These are phyloP conservation scores for Penicillium digitatum DNA, from an alignment of 2,329 filamentous ascomycete species.

Conservation along the genomic window DNA sequence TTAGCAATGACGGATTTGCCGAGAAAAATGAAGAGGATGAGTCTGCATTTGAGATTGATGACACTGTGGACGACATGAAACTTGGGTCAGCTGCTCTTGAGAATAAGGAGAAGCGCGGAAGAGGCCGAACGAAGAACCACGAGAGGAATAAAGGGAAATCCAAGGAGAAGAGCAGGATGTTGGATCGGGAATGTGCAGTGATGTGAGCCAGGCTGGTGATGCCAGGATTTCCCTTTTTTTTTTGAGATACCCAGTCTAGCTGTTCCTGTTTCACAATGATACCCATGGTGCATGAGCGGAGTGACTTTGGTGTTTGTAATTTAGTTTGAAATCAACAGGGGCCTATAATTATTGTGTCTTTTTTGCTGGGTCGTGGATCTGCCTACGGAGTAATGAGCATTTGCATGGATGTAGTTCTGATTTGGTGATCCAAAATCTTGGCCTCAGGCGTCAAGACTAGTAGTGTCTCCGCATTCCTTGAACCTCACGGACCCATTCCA, in stretches of 20 bases:
- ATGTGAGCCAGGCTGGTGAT: constrained; percentile 30
- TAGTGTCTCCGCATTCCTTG: constrained; percentile 14
- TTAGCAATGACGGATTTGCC: constrained; percentile 25
- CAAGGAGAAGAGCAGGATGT: constrained; percentile 35
- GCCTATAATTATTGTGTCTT: not conserved
- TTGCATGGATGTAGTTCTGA: not conserved
- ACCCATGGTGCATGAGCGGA: constrained; percentile 4
- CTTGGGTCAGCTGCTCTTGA: constrained; percentile 15
- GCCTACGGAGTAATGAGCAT: not conserved
- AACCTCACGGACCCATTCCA: constrained; percentile 21
- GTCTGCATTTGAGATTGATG: constrained; percentile 20
- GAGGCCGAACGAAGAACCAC: constrained; percentile 21
- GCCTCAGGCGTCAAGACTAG: constrained; percentile 9
- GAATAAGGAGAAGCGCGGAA: constrained; percentile 23
- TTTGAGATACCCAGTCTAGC: constrained; percentile 10
- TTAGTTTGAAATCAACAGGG: not conserved
- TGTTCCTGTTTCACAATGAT: constrained; percentile 6
- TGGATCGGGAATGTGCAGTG: constrained; percentile 44
- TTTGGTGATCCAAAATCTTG: not conserved
- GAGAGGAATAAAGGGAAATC: constrained; percentile 28
- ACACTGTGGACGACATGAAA: constrained; percentile 14
- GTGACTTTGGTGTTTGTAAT: not conserved
- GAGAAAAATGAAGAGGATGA: constrained; percentile 28
- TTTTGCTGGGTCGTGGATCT: not conserved
- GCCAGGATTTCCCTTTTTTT: not conserved